A percentile compares a stretch with the other conserved stretches of the same genome.
Conservation (phyloP, 257 asterid species). For the Salvia splendens region DNA sequence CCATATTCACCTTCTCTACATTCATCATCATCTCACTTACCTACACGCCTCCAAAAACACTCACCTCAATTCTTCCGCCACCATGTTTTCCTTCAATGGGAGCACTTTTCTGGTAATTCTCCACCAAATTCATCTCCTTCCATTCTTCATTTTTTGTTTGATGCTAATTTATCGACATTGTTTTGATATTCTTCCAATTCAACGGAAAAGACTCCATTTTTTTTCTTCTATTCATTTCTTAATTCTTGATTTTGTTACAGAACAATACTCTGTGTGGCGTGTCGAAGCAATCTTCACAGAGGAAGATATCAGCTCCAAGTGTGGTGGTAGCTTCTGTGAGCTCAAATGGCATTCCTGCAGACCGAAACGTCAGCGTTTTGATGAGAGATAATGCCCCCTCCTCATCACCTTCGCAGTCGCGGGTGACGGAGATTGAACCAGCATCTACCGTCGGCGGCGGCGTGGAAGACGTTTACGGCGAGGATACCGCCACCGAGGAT, state of each 20-base stretch:
- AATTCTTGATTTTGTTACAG: constrained; percentile 39
- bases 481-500: constrained; percentile 82
- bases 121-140: constrained; percentile 3
- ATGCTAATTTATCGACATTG: background rate
- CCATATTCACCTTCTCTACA: constrained; percentile 22
- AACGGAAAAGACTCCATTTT: background rate
- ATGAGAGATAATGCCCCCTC: constrained; percentile 45
- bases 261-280: constrained; percentile 64
- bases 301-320: constrained; percentile 49
- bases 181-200: background rate
- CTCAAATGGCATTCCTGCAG: constrained; percentile 71
- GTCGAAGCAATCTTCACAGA: constrained; percentile 54
- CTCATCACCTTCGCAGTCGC: constrained; percentile 24
- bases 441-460: constrained; percentile 61
- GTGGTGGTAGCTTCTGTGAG: constrained; percentile 60
- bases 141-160: background rate
- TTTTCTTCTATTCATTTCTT: constrained; percentile 8
- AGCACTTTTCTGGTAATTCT: constrained; percentile 61
- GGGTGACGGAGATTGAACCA: constrained; percentile 36
- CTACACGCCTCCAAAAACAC: background rate
- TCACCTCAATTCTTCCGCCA: constrained; percentile 30
- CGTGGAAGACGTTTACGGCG: constrained; percentile 75
- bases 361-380: constrained; percentile 70
- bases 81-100: constrained; percentile 73
- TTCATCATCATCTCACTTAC: too few relatives aligned